phyloP scores from a whole-genome alignment of 148 eudicot genomes.

The Agrostemma githago region DNA sequence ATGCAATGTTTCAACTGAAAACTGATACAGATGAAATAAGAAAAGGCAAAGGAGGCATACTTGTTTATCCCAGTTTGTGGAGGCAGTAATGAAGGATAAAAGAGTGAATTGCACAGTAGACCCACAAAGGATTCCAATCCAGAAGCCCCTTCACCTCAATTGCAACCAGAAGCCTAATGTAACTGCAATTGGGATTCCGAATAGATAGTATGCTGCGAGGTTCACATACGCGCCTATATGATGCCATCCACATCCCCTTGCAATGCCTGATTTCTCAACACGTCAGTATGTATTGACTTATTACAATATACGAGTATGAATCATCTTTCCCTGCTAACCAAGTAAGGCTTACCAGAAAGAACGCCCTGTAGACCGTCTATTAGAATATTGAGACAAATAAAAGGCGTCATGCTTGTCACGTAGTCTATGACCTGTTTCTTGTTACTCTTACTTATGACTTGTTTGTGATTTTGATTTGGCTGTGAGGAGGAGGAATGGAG shows the following conservation, averaged over 20 bases:
- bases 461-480: too few relatives aligned
- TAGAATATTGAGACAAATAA: constrained; percentile 47
- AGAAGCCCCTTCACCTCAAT: constrained; percentile 65
- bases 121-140: constrained; percentile 76
- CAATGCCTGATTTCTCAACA: constrained; percentile 46
- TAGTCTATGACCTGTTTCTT: constrained; percentile 73
- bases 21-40: neutral
- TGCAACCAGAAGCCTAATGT: constrained; percentile 54
- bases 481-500: too few relatives aligned
- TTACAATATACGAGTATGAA: too few relatives aligned
- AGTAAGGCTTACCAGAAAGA: constrained; percentile 46
- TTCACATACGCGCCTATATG: constrained; percentile 77
- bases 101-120: constrained; percentile 45
- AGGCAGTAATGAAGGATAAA: constrained; percentile 39
- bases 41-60: constrained; percentile 13
- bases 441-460: too few relatives aligned
- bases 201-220: constrained; percentile 67
- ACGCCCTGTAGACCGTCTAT: constrained; percentile 59
- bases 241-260: constrained; percentile 96
- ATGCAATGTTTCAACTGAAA: too few relatives aligned
- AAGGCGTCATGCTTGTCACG: constrained; percentile 70
- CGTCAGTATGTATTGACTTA: neutral
- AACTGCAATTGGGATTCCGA: constrained; percentile 70
- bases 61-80: constrained; percentile 66
- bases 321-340: neutral